Percentiles rank a stretch among this genome's conserved stretches.
Evolutionary conservation across 2,329 filamentous ascomycete genomes (phyloP).

Genomic region (Colletotrichum sp.): DNA sequence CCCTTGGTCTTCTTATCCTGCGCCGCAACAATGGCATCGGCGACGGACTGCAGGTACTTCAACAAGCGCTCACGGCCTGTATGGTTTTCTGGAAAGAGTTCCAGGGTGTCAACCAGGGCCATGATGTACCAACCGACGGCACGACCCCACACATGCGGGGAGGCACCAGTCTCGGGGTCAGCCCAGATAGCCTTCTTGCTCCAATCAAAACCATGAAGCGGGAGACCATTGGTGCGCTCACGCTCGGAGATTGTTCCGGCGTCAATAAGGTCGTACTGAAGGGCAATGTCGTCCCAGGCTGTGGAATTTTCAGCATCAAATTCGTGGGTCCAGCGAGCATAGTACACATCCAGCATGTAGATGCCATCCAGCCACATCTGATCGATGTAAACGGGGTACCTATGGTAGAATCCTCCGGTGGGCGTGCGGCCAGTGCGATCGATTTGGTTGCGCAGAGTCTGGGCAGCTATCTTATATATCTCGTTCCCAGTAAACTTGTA

Average conservation of each 20-base stretch:
- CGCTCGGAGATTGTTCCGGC: slow-evolving; percentile 39
- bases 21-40: slow-evolving; percentile 43
- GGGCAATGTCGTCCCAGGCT: slow-evolving; percentile 47
- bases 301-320: slow-evolving; percentile 24
- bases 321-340: slow-evolving; percentile 34
- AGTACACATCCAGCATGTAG: slow-evolving; percentile 42
- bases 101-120: slow-evolving; percentile 52
- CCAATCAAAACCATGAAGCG: slow-evolving; percentile 58
- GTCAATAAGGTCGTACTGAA: slow-evolving; percentile 46
- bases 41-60: slow-evolving; percentile 44
- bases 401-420: slow-evolving; percentile 21
- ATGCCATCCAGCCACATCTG: slow-evolving; percentile 49
- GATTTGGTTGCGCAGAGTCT: slow-evolving; percentile 9
- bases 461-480: slow-evolving; percentile 19
- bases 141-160: slow-evolving; percentile 56
- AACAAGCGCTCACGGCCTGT: slow-evolving; percentile 41
- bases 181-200: slow-evolving; percentile 53
- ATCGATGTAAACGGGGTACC: slow-evolving; percentile 29
- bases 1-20: slow-evolving; percentile 42
- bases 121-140: slow-evolving; percentile 42
- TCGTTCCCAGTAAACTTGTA: slow-evolving; percentile 14
- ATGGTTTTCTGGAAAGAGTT: slow-evolving; percentile 42
- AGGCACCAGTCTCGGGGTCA: slow-evolving; percentile 48
- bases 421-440: slow-evolving; percentile 17
- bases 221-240: slow-evolving; percentile 41